phyloP scores from a whole-genome alignment of 129 eudicot species.

The Scalesia atractyloides region DNA sequence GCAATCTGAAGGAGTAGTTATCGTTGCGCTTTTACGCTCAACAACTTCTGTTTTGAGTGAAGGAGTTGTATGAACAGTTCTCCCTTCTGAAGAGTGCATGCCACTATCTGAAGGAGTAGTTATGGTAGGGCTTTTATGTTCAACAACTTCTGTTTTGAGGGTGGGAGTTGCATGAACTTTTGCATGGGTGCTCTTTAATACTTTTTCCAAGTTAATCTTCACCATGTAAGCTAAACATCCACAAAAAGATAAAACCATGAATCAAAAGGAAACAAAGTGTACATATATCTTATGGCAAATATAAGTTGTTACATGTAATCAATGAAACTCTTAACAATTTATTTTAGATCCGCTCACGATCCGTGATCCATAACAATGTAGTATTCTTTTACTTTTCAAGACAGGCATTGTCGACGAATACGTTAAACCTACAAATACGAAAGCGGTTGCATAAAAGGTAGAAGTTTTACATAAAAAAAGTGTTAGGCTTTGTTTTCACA shows the following conservation, averaged over 20 bases:
- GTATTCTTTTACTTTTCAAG: neutral
- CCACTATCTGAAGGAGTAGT: constrained; percentile 7
- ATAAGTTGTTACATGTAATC: neutral
- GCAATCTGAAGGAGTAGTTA: constrained; percentile 9
- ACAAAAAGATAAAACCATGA: neutral
- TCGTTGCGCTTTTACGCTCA: constrained; percentile 1
- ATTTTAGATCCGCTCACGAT: neutral
- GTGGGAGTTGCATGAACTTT: constrained; percentile 11
- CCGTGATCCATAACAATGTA: neutral
- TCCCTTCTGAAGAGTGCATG: constrained; percentile 25
- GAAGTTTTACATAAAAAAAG: neutral
- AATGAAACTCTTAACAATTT: neutral
- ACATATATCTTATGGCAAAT: neutral
- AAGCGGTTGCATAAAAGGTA: neutral
- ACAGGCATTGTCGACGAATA: neutral
- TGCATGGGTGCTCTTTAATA: constrained; percentile 16
- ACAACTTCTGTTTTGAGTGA: constrained; percentile 15
- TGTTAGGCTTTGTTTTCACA: neutral
- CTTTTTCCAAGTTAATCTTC: constrained; percentile 32
- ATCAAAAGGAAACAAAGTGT: neutral
- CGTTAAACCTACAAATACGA: neutral
- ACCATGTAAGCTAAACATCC: constrained; percentile 31
- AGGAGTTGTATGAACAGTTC: neutral
- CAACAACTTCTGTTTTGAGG: constrained; percentile 11
- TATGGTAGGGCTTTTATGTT: constrained; percentile 10